Percentiles rank a stretch among this genome's conserved stretches.
These are phyloP conservation scores for Cardamine chenopodiifolia DNA, from an alignment of 345 rosid genomes.

Conservation along the genomic window DNA sequence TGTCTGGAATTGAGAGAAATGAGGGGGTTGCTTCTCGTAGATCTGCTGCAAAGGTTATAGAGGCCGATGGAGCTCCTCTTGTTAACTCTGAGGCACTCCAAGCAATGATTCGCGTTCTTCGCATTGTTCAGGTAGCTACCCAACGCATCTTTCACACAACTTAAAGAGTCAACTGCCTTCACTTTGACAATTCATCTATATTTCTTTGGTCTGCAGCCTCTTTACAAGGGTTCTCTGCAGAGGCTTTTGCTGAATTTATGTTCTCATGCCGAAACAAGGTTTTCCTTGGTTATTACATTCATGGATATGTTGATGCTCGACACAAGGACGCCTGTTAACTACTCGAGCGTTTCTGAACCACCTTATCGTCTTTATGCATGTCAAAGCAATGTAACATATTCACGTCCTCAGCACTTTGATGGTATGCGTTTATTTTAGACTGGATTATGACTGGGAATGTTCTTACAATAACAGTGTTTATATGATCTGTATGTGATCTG, in stretches of 20 bases:
- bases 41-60: constrained; percentile 69
- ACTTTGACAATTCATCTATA: constrained; percentile 16
- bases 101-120: constrained; percentile 88
- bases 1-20: constrained; percentile 61
- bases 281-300: constrained; percentile 68
- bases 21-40: constrained; percentile 72
- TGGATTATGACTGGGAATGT: neutral
- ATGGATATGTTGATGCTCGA: constrained; percentile 90
- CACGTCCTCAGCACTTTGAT: constrained; percentile 85
- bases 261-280: constrained; percentile 86
- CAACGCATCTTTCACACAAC: constrained; percentile 12
- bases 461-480: neutral
- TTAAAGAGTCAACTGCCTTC: constrained; percentile 5
- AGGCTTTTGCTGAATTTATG: constrained; percentile 91
- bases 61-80: constrained; percentile 90
- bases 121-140: constrained; percentile 89
- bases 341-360: constrained; percentile 58
- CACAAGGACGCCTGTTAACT: constrained; percentile 55
- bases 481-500: constrained; percentile 4
- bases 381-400: constrained; percentile 88
- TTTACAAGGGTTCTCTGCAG: constrained; percentile 88
- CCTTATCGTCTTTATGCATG: constrained; percentile 87
- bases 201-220: constrained; percentile 60
- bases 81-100: constrained; percentile 79
- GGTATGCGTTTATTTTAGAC: constrained; percentile 50